Percentiles rank a stretch among this genome's conserved stretches.
phyloP scores from a whole-genome alignment of 2,329 filamentous ascomycete species.

The Fusarium sublunatum region DNA sequence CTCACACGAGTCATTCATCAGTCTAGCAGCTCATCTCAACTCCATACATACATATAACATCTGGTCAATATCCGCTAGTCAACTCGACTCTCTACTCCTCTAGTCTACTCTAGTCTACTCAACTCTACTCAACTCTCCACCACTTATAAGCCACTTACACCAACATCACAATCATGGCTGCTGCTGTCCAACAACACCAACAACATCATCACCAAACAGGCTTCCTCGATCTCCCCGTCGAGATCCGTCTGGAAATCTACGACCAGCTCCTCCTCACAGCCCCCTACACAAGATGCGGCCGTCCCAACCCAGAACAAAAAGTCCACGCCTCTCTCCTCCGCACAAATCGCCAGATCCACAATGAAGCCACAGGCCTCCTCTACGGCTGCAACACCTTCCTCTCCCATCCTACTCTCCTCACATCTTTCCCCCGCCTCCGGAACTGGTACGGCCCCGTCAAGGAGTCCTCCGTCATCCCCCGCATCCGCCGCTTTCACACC shows the following conservation, averaged over 20 bases:
- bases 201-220: slow-evolving; percentile 38
- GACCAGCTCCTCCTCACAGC: slow-evolving; percentile 54
- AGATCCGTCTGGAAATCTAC: slow-evolving; percentile 62
- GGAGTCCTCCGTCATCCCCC: slow-evolving; percentile 45
- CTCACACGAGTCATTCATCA: slow-evolving; percentile 7
- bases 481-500: slow-evolving; percentile 55
- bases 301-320: slow-evolving; percentile 27
- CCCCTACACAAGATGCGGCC: slow-evolving; percentile 44
- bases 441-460: slow-evolving; percentile 49
- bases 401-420: slow-evolving; percentile 55
- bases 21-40: background rate
- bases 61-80: slow-evolving; percentile 10
- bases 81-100: slow-evolving; percentile 3
- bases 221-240: slow-evolving; percentile 57
- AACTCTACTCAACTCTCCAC: background rate
- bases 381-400: slow-evolving; percentile 59
- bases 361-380: slow-evolving; percentile 55
- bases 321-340: slow-evolving; percentile 56
- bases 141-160: slow-evolving; percentile 12
- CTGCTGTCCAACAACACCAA: slow-evolving; percentile 31
- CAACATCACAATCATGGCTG: slow-evolving; percentile 32
- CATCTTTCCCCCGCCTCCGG: slow-evolving; percentile 55
- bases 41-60: slow-evolving; percentile 8
- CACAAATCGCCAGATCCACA: slow-evolving; percentile 55
- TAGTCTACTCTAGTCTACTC: slow-evolving; percentile 1